These are phyloP conservation scores for Candida succiphila DNA, from an alignment of 805 yeast species.

Conservation along the genomic window DNA sequence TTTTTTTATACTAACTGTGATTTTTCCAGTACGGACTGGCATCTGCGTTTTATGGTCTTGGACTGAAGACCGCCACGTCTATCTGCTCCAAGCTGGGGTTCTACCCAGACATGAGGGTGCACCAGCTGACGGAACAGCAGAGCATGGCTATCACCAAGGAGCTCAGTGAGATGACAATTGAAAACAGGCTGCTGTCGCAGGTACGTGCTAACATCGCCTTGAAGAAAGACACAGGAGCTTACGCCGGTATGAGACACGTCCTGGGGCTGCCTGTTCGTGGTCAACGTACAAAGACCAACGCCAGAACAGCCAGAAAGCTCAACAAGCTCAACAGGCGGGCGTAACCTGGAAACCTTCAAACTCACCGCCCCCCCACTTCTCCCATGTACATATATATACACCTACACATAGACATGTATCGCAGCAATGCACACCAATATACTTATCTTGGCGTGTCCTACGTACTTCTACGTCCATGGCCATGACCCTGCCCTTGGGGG, in stretches of 20 bases:
- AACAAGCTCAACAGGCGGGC: conserved; percentile 58
- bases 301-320: conserved; percentile 79
- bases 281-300: conserved; percentile 87
- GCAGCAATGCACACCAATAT: background rate
- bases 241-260: conserved; percentile 84
- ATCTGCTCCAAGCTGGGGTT: conserved; percentile 84
- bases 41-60: conserved; percentile 79
- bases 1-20: background rate
- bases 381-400: too few species aligned
- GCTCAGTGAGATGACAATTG: conserved; percentile 72
- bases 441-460: too few species aligned
- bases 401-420: background rate
- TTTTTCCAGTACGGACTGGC: conserved; percentile 46
- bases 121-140: conserved; percentile 82
- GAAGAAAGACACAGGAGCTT: conserved; percentile 75
- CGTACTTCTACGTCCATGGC: too few species aligned
- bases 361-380: background rate
- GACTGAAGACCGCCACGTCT: conserved; percentile 58
- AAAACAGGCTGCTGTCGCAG: conserved; percentile 66
- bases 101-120: conserved; percentile 91
- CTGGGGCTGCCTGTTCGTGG: conserved; percentile 78
- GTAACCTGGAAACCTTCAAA: conserved; percentile 1
- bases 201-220: conserved; percentile 68
- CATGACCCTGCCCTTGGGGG: too few species aligned
- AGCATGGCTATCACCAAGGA: conserved; percentile 82